phyloP scores from a whole-genome alignment of 768 basidiomycete species.

The Tricholoma hemisulphureum region DNA sequence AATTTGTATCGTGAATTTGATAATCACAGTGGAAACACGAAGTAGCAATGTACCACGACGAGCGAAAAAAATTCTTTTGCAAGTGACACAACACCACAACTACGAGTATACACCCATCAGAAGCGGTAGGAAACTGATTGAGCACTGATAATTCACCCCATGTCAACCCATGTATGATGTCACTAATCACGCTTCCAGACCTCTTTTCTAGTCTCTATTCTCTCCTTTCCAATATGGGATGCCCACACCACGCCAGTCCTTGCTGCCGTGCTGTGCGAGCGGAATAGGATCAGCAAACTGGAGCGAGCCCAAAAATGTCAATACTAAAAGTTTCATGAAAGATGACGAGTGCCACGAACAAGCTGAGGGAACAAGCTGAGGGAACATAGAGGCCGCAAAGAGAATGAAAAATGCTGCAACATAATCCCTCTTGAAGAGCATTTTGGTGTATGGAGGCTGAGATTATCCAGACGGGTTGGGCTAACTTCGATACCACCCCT shows the following conservation, averaged over 20 bases:
- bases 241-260: neutral
- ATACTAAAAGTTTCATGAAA: slow-evolving; percentile 1
- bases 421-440: slow-evolving; percentile 36
- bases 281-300: neutral
- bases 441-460: slow-evolving; percentile 27
- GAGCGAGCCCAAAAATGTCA: slow-evolving; percentile 2
- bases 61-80: too few relatives aligned
- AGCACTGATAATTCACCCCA: slow-evolving; percentile 10
- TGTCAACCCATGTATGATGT: too few relatives aligned
- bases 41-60: too few relatives aligned
- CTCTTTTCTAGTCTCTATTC: slow-evolving; percentile 13
- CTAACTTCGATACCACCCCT: slow-evolving; percentile 23
- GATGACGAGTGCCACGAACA: slow-evolving; percentile 24
- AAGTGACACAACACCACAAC: too few relatives aligned
- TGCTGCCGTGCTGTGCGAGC: neutral
- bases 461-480: slow-evolving; percentile 21
- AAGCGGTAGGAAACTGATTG: slow-evolving; percentile 14
- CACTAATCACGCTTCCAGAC: too few relatives aligned
- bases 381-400: slow-evolving; percentile 31
- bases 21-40: slow-evolving; percentile 10
- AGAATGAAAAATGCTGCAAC: slow-evolving; percentile 33
- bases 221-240: slow-evolving; percentile 11
- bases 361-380: slow-evolving; percentile 40
- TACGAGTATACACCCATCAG: too few relatives aligned
- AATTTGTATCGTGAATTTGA: neutral